Conservation (phyloP, 192 early-diverging fungal species). For the Entophlyctis luteolus region DNA sequence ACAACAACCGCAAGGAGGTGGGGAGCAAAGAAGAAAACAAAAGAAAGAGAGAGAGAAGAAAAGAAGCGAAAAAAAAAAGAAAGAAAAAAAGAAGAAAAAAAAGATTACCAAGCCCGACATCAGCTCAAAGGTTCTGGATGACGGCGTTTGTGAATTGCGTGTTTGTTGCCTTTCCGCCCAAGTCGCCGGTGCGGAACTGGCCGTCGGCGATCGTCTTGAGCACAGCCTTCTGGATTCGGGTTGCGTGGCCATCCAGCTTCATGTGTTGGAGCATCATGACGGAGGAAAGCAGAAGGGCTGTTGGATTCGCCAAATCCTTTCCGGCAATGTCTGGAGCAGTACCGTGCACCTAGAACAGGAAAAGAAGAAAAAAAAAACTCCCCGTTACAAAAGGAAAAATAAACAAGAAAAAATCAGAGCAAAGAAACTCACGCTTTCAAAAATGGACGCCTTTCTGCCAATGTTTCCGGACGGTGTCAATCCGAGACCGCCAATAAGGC, state of each 20-base stretch:
- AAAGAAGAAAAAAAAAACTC: background rate
- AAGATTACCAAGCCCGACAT: too few relatives aligned
- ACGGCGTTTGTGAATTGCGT: conserved; percentile 88
- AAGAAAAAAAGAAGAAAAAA: too few relatives aligned
- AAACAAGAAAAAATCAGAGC: background rate
- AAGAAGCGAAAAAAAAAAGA: conserved; percentile 8
- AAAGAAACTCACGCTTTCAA: conserved; percentile 70
- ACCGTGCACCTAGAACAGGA: conserved; percentile 44
- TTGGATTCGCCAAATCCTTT: conserved; percentile 92
- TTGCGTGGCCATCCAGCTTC: conserved; percentile 74
- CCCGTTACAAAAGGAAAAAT: background rate
- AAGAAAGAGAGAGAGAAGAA: too few relatives aligned
- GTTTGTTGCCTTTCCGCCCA: conserved; percentile 87
- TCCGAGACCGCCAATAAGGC: conserved; percentile 96
- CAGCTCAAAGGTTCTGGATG: conserved; percentile 52
- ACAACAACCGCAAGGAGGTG: too few relatives aligned
- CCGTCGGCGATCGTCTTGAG: conserved; percentile 92
- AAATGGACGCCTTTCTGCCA: conserved; percentile 95
- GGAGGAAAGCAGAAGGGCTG: conserved; percentile 86
- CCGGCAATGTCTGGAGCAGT: conserved; percentile 99
- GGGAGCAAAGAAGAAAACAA: too few relatives aligned
- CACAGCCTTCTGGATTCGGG: conserved; percentile 85
- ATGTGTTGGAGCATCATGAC: conserved; percentile 99
- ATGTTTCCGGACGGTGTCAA: conserved; percentile 98
- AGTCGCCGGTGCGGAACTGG: conserved; percentile 84